Percentiles rank a stretch among this genome's conserved stretches.
Evolutionary conservation across 2,329 filamentous ascomycete species (phyloP).

Genomic region (Blastomyces parvus): DNA sequence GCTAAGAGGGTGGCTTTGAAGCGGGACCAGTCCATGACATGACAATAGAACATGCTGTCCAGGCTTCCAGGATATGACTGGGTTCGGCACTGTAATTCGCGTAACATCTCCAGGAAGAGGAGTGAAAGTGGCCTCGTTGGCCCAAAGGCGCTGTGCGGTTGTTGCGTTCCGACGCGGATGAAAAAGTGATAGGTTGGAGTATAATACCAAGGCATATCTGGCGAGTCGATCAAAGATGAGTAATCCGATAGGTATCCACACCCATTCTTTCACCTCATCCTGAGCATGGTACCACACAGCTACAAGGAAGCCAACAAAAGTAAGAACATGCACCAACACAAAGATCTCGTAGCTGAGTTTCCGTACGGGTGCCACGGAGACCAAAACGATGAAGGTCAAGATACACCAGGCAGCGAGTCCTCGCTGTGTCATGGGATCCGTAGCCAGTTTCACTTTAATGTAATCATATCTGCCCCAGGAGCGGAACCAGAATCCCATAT

Average conservation of each 20-base stretch:
- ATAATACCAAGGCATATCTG: conserved; percentile 29
- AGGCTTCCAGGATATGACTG: conserved; percentile 49
- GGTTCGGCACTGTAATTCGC: conserved; percentile 46
- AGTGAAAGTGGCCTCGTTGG: conserved; percentile 38
- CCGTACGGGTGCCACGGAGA: conserved; percentile 43
- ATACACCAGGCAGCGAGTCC: conserved; percentile 46
- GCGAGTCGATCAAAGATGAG: conserved; percentile 38
- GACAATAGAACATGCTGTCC: conserved; percentile 56
- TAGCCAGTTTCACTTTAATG: conserved; percentile 39
- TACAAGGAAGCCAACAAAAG: conserved; percentile 41
- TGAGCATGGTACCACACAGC: conserved; percentile 43
- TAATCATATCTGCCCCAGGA: conserved; percentile 46
- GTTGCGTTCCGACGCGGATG: conserved; percentile 20
- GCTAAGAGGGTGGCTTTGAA: conserved; percentile 58
- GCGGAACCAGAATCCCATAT: conserved; percentile 47
- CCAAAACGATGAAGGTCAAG: conserved; percentile 43
- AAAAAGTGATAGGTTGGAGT: conserved; percentile 36
- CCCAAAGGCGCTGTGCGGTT: conserved; percentile 22
- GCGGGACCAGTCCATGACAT: conserved; percentile 46
- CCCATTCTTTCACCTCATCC: conserved; percentile 33
- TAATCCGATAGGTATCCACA: conserved; percentile 42
- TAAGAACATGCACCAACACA: conserved; percentile 45
- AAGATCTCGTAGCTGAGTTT: conserved; percentile 46
- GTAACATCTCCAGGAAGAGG: conserved; percentile 48
- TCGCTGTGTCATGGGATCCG: conserved; percentile 41